phyloP scores from a whole-genome alignment of 176 grass and related monocot species.

The Metroxylon sagu region DNA sequence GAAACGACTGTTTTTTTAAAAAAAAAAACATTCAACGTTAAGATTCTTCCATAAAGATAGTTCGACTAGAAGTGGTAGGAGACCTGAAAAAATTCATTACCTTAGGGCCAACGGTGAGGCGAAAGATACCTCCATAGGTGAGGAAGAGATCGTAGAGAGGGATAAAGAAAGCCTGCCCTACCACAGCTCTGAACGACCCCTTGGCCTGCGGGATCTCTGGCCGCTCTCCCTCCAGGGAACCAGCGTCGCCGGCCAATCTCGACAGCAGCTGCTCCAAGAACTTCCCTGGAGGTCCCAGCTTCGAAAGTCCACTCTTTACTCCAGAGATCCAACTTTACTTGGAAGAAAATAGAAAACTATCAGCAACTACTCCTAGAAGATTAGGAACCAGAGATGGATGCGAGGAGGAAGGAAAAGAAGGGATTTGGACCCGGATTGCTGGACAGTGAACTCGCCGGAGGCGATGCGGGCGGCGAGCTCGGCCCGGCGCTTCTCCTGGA shows the following conservation, averaged over 20 bases:
- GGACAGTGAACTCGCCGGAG: conserved; percentile 87
- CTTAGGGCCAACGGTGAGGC: conserved; percentile 91
- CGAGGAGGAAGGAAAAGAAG: not conserved
- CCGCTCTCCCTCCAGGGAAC: not conserved
- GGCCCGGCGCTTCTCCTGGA: conserved; percentile 53
- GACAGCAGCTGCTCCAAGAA: conserved; percentile 42
- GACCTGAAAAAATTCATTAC: conserved; percentile 9
- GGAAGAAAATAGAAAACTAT: not conserved
- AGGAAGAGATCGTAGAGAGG: conserved; percentile 88
- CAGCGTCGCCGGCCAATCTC: conserved; percentile 24
- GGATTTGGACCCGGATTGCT: conserved; percentile 35
- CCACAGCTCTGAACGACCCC: conserved; percentile 47
- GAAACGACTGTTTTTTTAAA: conserved; percentile 50
- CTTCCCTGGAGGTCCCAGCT: conserved; percentile 39
- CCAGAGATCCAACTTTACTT: conserved; percentile 48
- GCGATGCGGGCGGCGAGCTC: conserved; percentile 76
- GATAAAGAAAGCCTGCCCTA: conserved; percentile 71
- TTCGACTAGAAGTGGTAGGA: too few relatives aligned
- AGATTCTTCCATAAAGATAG: not conserved
- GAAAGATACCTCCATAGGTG: conserved; percentile 89
- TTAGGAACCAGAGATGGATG: not conserved
- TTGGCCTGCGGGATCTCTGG: conserved; percentile 62
- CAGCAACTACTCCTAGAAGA: not conserved
- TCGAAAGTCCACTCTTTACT: conserved; percentile 27
- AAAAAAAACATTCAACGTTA: conserved; percentile 3